These are phyloP conservation scores for Eucalyptus polyanthemos DNA, from an alignment of 345 rosid genomes.

Conservation along the genomic window DNA sequence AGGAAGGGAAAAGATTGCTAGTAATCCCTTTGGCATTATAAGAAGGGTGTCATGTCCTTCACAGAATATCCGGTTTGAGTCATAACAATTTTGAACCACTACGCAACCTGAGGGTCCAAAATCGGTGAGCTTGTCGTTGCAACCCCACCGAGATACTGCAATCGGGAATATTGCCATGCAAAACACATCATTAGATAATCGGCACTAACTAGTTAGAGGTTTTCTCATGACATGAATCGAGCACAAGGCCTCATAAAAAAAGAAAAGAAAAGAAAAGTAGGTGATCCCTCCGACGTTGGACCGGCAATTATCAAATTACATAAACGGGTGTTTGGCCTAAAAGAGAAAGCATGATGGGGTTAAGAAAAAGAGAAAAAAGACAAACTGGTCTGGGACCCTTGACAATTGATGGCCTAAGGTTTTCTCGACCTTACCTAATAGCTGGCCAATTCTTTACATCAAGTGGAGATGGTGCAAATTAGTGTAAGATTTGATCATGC, in stretches of 20 bases:
- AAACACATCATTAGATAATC: background rate
- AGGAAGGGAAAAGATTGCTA: background rate
- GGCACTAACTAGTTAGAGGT: background rate
- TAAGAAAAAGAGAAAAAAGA: background rate
- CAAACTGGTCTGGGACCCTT: background rate
- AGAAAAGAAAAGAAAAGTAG: background rate
- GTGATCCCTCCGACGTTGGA: background rate
- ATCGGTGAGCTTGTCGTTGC: rapidly evolving
- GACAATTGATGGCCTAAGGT: background rate
- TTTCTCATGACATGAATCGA: background rate
- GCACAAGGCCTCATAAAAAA: background rate
- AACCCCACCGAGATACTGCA: background rate
- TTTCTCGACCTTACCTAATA: background rate
- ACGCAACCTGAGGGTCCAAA: rapidly evolving
- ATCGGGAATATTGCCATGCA: background rate
- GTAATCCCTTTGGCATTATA: background rate
- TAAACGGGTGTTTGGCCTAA: background rate
- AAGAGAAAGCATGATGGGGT: background rate
- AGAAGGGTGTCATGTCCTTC: rapidly evolving
- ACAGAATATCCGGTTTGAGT: rapidly evolving
- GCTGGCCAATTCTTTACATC: background rate
- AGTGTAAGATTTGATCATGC: background rate
- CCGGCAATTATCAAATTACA: background rate
- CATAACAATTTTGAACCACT: background rate
- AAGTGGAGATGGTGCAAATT: background rate